Evolutionary conservation across 768 basidiomycete genomes (phyloP), one percentile per base, ranked within the genome.

Genomic region (Sarcodon aspratus): DNA sequence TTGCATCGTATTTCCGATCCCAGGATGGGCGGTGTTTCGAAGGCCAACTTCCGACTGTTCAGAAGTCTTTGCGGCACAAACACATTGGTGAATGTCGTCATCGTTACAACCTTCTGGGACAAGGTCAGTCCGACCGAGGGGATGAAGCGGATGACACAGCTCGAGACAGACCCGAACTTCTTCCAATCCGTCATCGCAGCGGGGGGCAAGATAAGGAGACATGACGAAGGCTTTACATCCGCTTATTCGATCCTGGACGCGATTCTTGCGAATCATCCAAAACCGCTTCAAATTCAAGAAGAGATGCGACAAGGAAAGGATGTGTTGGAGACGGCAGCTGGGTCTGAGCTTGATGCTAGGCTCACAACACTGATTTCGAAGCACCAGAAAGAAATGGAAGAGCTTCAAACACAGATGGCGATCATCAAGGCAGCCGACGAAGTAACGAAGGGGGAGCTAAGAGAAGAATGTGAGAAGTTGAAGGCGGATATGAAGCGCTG

Each of bases 381-480:
- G 15, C 45, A 18, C 21, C 13, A 31, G 34, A 40, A 13, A 51
- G 36, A 32, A 34, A 48, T 12, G 48, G 50, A 51, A 34, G 45
- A 47, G 53, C n/a, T n/a, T n/a, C n/a, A n/a, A n/a, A n/a, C n/a
- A n/a, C n/a, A 57, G 47, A 50, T 55, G 51, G 33, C 11, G 15
- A 52, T 50, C 42, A 7, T 50, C 13, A 21, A 50, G 40, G 11
- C 12, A 10, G 34, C 47, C 18, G 48, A 49, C 35, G 45, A 52
- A 33, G 33, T 48, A 47, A 27, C 34, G 46, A 58, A 44, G 42
- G 36, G 21, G 44, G 45, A 45, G 42, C n/a, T 47, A 52, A 49
- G 7, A n/a, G 38, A 40, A 21, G 38, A 40, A 10, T 40, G 38
- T n/a, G 38, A 40, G 10, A 21, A 40, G 38, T 40, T 40, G 38